A percentile compares a stretch with the other conserved stretches of the same genome.
Conservation (phyloP, 305 asterid species). For the Solanum hybrid region DNA sequence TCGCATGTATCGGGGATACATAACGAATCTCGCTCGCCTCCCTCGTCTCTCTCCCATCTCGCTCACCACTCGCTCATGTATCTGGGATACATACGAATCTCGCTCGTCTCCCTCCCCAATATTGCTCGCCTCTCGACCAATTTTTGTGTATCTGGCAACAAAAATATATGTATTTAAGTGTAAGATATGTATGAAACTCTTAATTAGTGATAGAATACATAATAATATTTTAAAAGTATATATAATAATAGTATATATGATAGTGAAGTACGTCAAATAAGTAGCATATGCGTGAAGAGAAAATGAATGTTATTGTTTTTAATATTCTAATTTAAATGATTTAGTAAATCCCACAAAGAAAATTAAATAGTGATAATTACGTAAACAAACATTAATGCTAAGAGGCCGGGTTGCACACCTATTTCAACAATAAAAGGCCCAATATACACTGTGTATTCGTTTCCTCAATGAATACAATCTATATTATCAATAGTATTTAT, state of each 20-base stretch:
- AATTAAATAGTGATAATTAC: too few species aligned
- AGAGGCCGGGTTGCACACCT: not conserved
- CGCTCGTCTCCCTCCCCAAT: not conserved
- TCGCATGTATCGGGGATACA: not conserved
- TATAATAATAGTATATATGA: not conserved
- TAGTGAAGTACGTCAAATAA: not conserved
- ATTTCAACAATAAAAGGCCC: not conserved
- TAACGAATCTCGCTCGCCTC: not conserved
- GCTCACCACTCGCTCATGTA: not conserved
- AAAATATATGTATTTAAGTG: too few species aligned
- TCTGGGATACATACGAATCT: not conserved
- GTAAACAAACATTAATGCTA: too few species aligned
- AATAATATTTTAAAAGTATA: too few species aligned
- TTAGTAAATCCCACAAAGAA: too few species aligned
- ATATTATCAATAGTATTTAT: not conserved
- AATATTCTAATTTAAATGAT: too few species aligned
- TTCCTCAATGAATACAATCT: not conserved
- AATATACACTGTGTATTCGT: not conserved
- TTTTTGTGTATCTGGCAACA: not conserved
- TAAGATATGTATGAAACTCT: too few species aligned
- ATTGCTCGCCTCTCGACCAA: not conserved
- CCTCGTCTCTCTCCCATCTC: not conserved
- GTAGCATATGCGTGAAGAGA: too few species aligned
- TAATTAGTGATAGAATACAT: not conserved
- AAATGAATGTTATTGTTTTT: too few species aligned